Evolutionary conservation across 2,329 filamentous ascomycete genomes (phyloP).

Genomic region (Penicillium sp.): DNA sequence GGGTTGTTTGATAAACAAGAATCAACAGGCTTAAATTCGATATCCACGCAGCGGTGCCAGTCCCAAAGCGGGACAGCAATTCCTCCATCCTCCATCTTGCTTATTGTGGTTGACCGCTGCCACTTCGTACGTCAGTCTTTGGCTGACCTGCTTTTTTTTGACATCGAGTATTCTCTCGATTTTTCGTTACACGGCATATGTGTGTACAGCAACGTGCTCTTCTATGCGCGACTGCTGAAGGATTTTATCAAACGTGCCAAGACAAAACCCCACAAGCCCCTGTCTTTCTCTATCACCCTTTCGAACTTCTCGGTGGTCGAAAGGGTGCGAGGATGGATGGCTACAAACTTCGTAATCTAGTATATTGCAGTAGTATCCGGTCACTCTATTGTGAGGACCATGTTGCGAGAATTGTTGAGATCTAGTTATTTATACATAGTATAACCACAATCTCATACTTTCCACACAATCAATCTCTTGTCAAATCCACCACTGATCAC

Average conservation of each 20-base stretch:
- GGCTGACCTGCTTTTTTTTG: no score
- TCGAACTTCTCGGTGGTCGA: constrained; percentile 36
- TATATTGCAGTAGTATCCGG: constrained; percentile 16
- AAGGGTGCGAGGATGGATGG: constrained; percentile 49
- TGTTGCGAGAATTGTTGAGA: background rate
- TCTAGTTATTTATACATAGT: background rate
- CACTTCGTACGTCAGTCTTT: background rate
- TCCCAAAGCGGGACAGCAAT: constrained; percentile 11
- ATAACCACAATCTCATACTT: constrained; percentile 18
- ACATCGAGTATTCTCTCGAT: background rate
- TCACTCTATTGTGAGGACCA: background rate
- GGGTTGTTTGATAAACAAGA: constrained; percentile 28
- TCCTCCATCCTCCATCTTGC: constrained; percentile 10
- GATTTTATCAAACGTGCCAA: constrained; percentile 62
- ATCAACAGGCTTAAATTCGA: constrained; percentile 31
- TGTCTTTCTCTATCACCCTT: constrained; percentile 50
- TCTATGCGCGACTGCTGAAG: constrained; percentile 65
- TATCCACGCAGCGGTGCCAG: constrained; percentile 21
- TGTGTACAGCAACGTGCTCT: constrained; percentile 67
- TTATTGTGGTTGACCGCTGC: no score
- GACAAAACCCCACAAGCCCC: constrained; percentile 49
- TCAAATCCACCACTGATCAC: constrained; percentile 65
- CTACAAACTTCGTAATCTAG: constrained; percentile 41
- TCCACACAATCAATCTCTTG: constrained; percentile 60
- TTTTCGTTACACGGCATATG: constrained; percentile 56